Percentiles rank a stretch among this genome's conserved stretches.
These are phyloP conservation scores for Rheum nobile DNA, from an alignment of 148 eudicot species.

Conservation along the genomic window DNA sequence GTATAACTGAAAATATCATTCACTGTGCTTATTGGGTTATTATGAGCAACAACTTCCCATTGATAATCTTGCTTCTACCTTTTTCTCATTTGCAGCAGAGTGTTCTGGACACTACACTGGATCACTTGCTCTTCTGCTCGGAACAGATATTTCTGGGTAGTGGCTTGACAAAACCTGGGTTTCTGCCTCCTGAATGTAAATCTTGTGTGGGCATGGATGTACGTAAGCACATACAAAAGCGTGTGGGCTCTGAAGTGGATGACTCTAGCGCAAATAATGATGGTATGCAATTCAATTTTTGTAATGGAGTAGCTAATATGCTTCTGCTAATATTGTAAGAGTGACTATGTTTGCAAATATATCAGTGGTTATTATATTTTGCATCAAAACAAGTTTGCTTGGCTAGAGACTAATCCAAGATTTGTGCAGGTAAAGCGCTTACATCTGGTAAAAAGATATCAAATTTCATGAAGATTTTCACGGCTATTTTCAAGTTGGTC, in stretches of 20 bases:
- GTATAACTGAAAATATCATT: not conserved
- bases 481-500: constrained; percentile 64
- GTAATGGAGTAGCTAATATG: not conserved
- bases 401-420: not conserved
- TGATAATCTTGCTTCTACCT: not conserved
- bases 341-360: not conserved
- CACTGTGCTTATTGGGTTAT: not conserved
- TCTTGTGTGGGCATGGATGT: constrained; percentile 19
- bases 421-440: constrained; percentile 24
- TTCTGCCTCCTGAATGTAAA: constrained; percentile 24
- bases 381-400: not conserved
- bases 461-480: constrained; percentile 52
- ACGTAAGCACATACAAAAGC: constrained; percentile 15
- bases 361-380: not conserved
- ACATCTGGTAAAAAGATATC: constrained; percentile 28
- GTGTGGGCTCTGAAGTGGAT: constrained; percentile 18
- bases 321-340: not conserved
- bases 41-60: not conserved
- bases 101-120: constrained; percentile 42
- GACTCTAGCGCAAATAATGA: constrained; percentile 22
- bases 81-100: constrained; percentile 28
- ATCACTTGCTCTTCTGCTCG: constrained; percentile 47
- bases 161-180: constrained; percentile 24
- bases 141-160: constrained; percentile 26
- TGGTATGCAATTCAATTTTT: constrained; percentile 24